Evolutionary conservation across 2,329 filamentous ascomycete genomes (phyloP), one percentile per base, ranked within the genome.

Genomic region (Seiridium cupressi): DNA sequence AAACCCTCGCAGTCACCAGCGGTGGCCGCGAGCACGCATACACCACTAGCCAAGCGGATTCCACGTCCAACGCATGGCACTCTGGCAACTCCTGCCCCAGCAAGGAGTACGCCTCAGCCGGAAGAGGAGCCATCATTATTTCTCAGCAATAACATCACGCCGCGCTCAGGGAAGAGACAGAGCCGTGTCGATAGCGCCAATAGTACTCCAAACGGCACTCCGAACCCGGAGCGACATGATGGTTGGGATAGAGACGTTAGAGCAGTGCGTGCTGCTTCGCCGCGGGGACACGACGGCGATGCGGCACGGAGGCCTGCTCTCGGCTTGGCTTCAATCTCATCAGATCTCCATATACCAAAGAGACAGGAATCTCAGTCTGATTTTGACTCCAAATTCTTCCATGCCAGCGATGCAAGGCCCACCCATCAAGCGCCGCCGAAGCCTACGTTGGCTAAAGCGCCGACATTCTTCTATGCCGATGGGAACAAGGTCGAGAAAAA

Each of bases 351-450:
- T 18, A 64, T 59, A 31, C 62, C 67, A 57, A 61, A 65, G 49
- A 71, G 66, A 61, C 66, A 73, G 68, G 67, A 73, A 32, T 53
- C 49, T 9, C 58, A 67, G 40, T 57, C 60, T 57, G 38, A 61
- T 62, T 66, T 70, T 26, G 82, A 84, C 56, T 77, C 89, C 57
- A 94, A 92, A 77, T 98, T 98, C 82, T 97, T 99, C 73, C 93
- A 96, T 72, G 95, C 93, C 35, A 92, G 88, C 72, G 92, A 97
- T 66, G 90, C 84, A 44, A 88, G 84, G 66, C 75, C 79, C 70
- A 73, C 60, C 72, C 76, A 59, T 31, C 61, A 57, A 26, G 32
- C 49, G 11, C 57, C 63, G 59, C 64, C 58, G 11, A 72, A 71
- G 40, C 70, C 68, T 34, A 54, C 62, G 51, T 60, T 69, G 53